Evolutionary conservation across 164 flowering plant genomes (phyloP).

Genomic region (Cinnamomum chago): DNA sequence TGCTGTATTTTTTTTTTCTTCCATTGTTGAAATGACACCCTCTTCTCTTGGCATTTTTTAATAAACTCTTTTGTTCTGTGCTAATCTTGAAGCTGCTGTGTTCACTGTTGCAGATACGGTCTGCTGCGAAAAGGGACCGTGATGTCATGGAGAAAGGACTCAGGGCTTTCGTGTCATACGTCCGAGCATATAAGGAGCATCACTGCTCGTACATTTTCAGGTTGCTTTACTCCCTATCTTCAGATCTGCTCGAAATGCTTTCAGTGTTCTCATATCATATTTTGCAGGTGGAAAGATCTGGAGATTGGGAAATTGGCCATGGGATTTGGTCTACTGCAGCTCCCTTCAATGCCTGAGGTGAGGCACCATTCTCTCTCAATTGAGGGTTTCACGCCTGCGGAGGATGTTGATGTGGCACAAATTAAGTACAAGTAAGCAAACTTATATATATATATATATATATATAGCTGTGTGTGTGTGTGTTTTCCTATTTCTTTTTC

Average conservation of each 20-base stretch:
- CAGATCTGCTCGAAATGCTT: not conserved
- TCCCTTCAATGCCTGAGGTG: slow-evolving; percentile 84
- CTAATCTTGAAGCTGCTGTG: not conserved
- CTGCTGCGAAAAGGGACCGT: slow-evolving; percentile 78
- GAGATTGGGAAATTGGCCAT: slow-evolving; percentile 88
- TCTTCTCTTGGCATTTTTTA: not conserved
- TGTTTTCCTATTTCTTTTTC: not conserved
- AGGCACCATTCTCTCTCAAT: slow-evolving; percentile 66
- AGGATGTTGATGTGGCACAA: slow-evolving; percentile 59
- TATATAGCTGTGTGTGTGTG: not conserved
- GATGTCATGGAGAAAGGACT: slow-evolving; percentile 95
- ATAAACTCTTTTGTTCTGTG: not conserved
- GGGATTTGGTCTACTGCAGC: slow-evolving; percentile 89
- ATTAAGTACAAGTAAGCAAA: slow-evolving; percentile 78
- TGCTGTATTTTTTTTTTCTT: no score
- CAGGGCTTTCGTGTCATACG: slow-evolving; percentile 78
- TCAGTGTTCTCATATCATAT: slow-evolving; percentile 2
- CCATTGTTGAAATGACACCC: not conserved
- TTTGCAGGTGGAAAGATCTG: slow-evolving; percentile 81
- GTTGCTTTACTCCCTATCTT: slow-evolving; percentile 24
- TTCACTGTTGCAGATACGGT: slow-evolving; percentile 53
- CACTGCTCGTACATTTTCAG: slow-evolving; percentile 91
- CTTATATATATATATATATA: not conserved
- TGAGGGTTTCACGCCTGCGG: slow-evolving; percentile 61
- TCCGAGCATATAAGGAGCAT: slow-evolving; percentile 97